Conservation (phyloP, 2,329 filamentous ascomycete species). For the Stenocarpella maydis region DNA sequence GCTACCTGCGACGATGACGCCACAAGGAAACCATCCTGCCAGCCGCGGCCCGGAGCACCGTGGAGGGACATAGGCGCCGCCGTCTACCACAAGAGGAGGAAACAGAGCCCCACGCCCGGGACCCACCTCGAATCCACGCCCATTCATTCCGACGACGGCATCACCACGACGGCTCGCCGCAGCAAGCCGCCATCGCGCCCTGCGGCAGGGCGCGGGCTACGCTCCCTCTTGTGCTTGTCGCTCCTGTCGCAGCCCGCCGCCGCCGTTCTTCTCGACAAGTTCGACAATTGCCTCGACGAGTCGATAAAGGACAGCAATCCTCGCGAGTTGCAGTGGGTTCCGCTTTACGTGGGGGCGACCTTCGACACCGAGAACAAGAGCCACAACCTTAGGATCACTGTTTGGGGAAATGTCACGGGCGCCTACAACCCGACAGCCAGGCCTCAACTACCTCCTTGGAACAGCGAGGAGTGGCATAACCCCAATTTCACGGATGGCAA, state of each 20-base stretch:
- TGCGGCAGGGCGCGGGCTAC: constrained; percentile 36
- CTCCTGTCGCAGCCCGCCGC: constrained; percentile 49
- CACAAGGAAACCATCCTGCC: constrained; percentile 6
- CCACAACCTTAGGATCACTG: constrained; percentile 76
- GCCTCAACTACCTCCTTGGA: constrained; percentile 63
- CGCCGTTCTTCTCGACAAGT: constrained; percentile 74
- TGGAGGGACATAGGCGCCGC: not conserved
- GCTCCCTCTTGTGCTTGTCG: constrained; percentile 50
- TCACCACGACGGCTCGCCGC: not conserved
- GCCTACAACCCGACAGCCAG: constrained; percentile 57
- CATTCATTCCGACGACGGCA: not conserved
- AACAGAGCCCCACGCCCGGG: not conserved
- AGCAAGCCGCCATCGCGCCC: not conserved
- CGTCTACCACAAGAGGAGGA: constrained; percentile 9
- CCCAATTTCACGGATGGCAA: constrained; percentile 73
- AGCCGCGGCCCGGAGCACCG: constrained; percentile 11
- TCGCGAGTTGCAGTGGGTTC: constrained; percentile 79
- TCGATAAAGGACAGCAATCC: constrained; percentile 65
- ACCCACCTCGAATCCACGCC: not conserved
- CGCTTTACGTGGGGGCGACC: constrained; percentile 75
- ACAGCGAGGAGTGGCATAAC: constrained; percentile 70
- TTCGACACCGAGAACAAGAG: constrained; percentile 70
- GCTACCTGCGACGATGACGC: constrained; percentile 30
- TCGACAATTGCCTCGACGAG: constrained; percentile 82
- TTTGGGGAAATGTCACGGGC: constrained; percentile 93